Percentiles rank a stretch among this genome's conserved stretches.
Evolutionary conservation across 1,284 basidiomycete genomes (phyloP).

Genomic region (Melampsora americana): DNA sequence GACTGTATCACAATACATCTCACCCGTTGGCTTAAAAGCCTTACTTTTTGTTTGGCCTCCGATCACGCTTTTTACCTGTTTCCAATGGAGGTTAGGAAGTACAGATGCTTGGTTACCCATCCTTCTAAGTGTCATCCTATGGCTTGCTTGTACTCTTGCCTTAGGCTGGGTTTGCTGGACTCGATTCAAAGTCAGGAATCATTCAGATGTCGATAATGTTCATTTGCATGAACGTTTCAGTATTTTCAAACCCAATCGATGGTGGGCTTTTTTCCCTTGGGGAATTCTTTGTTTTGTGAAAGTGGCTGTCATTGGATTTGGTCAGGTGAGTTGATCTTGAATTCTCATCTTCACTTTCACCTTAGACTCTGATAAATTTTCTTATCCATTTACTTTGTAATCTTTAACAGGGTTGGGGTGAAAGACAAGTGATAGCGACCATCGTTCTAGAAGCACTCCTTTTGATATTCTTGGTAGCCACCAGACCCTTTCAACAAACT

Average conservation of each 20-base stretch:
- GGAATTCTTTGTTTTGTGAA: conserved; percentile 50
- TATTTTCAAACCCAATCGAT: conserved; percentile 22
- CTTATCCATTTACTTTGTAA: conserved; percentile 51
- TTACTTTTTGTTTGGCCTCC: conserved; percentile 25
- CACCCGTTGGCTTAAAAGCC: conserved; percentile 7
- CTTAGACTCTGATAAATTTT: conserved; percentile 6
- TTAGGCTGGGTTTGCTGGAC: conserved; percentile 12
- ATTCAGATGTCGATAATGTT: not conserved
- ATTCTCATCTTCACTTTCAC: not conserved
- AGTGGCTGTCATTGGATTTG: conserved; percentile 49
- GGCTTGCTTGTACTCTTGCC: conserved; percentile 7
- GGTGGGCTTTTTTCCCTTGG: conserved; percentile 50
- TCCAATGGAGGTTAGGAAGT: conserved; percentile 34
- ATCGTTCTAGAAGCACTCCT: conserved; percentile 51
- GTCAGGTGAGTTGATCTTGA: conserved; percentile 46
- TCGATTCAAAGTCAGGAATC: not conserved
- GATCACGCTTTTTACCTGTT: conserved; percentile 34
- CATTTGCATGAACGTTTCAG: not conserved
- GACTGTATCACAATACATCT: not conserved
- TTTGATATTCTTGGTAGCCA: conserved; percentile 49
- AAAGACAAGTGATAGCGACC: conserved; percentile 52
- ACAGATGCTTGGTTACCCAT: conserved; percentile 31
- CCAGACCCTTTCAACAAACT: conserved; percentile 50
- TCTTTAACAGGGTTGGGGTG: conserved; percentile 47
- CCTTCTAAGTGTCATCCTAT: conserved; percentile 26